Conservation (phyloP, 495 filamentous ascomycete genomes). For the Hypomontagnella monticulosa region DNA sequence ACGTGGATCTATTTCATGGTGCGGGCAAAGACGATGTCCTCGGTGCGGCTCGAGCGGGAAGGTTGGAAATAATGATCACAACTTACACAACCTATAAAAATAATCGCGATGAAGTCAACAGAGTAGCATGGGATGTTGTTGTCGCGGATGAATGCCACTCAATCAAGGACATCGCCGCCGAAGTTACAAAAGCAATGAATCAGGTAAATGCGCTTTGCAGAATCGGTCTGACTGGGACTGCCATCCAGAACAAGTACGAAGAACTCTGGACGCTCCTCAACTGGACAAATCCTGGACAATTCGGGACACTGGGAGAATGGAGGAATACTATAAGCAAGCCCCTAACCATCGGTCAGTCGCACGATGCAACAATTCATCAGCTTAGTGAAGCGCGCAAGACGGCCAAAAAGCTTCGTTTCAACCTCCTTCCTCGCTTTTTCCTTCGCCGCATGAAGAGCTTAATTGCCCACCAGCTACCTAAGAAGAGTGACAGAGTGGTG, state of each 20-base stretch:
- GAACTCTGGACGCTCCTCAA: conserved; percentile 97
- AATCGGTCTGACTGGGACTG: conserved; percentile 93
- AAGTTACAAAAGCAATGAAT: conserved; percentile 87
- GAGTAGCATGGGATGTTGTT: conserved; percentile 94
- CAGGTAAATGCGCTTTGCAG: conserved; percentile 91
- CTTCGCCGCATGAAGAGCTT: conserved; percentile 91
- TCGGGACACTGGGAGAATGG: conserved; percentile 84
- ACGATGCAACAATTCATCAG: conserved; percentile 88
- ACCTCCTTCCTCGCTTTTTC: conserved; percentile 92
- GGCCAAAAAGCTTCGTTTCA: conserved; percentile 84
- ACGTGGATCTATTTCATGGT: conserved; percentile 84
- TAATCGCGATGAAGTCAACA: conserved; percentile 78
- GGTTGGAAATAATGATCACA: conserved; percentile 89
- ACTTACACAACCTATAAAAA: conserved; percentile 90
- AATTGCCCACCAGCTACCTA: conserved; percentile 94
- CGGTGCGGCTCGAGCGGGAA: conserved; percentile 75
- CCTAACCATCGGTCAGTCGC: conserved; percentile 83
- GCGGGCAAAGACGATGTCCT: conserved; percentile 75
- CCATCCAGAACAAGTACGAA: conserved; percentile 98
- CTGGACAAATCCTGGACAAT: conserved; percentile 92
- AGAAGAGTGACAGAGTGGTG: conserved; percentile 92
- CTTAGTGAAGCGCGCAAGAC: conserved; percentile 83
- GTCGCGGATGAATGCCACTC: conserved; percentile 95
- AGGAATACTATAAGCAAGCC: conserved; percentile 78
- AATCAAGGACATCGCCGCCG: conserved; percentile 83